phyloP scores from a whole-genome alignment of 768 basidiomycete genomes.

The Suillus bovinus region DNA sequence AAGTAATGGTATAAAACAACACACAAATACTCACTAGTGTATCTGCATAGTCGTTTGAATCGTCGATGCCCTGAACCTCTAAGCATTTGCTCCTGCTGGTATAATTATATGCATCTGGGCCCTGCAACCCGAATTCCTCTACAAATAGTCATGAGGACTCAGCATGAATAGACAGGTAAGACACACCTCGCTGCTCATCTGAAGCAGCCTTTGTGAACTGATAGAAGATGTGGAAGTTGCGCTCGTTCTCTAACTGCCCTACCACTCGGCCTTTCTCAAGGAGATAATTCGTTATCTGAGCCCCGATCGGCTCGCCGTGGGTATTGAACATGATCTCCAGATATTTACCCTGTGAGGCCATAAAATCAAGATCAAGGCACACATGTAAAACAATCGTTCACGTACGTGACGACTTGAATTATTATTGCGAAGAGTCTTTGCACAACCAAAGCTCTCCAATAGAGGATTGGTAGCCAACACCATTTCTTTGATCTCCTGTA shows the following conservation, averaged over 20 bases:
- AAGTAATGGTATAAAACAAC: constrained; percentile 7
- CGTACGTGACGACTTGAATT: constrained; percentile 97
- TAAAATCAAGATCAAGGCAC: not conserved
- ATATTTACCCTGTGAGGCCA: constrained; percentile 82
- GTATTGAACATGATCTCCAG: constrained; percentile 99
- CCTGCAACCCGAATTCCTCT: constrained; percentile 96
- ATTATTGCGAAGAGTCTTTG: constrained; percentile 97
- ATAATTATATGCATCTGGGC: constrained; percentile 93
- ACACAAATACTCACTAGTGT: constrained; percentile 65
- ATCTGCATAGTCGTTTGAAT: constrained; percentile 82
- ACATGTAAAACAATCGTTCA: constrained; percentile 14
- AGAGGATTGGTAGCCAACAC: constrained; percentile 97
- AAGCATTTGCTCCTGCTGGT: constrained; percentile 92
- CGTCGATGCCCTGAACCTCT: constrained; percentile 88
- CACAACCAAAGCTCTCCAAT: constrained; percentile 97
- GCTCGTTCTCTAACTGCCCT: constrained; percentile 93
- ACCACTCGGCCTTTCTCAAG: constrained; percentile 97
- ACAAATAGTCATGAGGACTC: constrained; percentile 19
- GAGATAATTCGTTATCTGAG: constrained; percentile 97
- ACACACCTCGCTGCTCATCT: constrained; percentile 80
- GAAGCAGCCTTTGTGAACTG: constrained; percentile 97
- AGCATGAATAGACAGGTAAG: not conserved
- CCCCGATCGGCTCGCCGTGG: constrained; percentile 91
- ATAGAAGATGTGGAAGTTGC: constrained; percentile 99
- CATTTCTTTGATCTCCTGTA: constrained; percentile 99